phyloP scores from a whole-genome alignment of 495 filamentous ascomycete species.

The Neurospora sp. region DNA sequence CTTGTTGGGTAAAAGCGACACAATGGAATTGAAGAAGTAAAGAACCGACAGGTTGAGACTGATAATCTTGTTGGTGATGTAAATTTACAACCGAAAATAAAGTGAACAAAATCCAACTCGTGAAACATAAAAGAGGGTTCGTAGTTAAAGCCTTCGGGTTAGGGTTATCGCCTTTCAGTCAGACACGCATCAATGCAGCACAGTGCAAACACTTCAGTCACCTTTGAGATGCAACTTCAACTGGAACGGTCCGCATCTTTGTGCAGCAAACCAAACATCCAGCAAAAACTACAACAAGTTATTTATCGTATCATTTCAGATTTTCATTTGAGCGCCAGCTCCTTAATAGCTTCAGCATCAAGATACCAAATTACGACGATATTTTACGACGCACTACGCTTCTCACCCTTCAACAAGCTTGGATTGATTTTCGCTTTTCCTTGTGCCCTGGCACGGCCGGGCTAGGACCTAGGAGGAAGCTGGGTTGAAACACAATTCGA shows the following conservation, averaged over 20 bases:
- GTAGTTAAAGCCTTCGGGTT: background rate
- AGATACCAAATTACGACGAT: background rate
- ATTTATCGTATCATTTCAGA: background rate
- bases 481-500: background rate
- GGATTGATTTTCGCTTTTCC: background rate
- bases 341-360: background rate
- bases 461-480: background rate
- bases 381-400: background rate
- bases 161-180: background rate
- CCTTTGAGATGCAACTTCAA: background rate
- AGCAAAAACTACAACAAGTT: background rate
- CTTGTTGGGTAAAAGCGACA: background rate
- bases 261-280: background rate
- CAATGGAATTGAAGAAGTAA: background rate
- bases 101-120: background rate
- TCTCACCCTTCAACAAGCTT: background rate
- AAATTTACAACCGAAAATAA: background rate
- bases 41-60: background rate
- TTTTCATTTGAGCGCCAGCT: background rate
- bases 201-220: background rate
- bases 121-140: background rate
- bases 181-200: background rate
- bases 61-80: background rate
- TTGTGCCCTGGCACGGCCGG: background rate
- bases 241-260: background rate